A percentile compares a stretch with the other conserved stretches of the same genome.
These are phyloP conservation scores for Aspergillus sp. DNA, from an alignment of 2,329 filamentous ascomycete species.

Conservation along the genomic window DNA sequence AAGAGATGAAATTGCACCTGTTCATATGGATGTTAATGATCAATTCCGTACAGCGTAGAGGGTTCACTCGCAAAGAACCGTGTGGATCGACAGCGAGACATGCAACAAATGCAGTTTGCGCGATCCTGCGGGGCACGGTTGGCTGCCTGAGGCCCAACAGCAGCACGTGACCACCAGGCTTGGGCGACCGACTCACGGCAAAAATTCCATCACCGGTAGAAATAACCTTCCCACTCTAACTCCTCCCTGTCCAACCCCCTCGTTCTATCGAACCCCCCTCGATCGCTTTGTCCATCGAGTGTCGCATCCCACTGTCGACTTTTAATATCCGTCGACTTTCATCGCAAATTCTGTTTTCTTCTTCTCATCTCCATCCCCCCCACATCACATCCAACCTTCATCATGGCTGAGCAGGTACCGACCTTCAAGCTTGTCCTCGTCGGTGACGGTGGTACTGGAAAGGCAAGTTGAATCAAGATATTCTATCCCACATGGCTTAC, in stretches of 20 bases:
- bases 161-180: slow-evolving; percentile 22
- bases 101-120: neutral
- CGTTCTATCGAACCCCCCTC: slow-evolving; percentile 22
- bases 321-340: slow-evolving; percentile 17
- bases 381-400: slow-evolving; percentile 22
- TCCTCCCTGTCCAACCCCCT: slow-evolving; percentile 26
- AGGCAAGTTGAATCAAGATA: slow-evolving; percentile 64
- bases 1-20: neutral
- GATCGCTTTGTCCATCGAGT: slow-evolving; percentile 19
- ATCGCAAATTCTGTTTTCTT: slow-evolving; percentile 12
- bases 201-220: slow-evolving; percentile 34
- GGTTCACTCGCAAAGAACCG: too few relatives aligned
- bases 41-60: too few relatives aligned
- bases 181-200: slow-evolving; percentile 27
- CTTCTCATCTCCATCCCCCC: slow-evolving; percentile 11
- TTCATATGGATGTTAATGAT: neutral
- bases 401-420: slow-evolving; percentile 69
- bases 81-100: too few relatives aligned
- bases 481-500: neutral
- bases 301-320: slow-evolving; percentile 27
- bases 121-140: slow-evolving; percentile 20
- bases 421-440: slow-evolving; percentile 99
- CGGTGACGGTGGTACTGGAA: slow-evolving; percentile 98
- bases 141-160: slow-evolving; percentile 20
- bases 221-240: slow-evolving; percentile 30